These are phyloP conservation scores for Tilletia walkeri DNA, from an alignment of 1,284 basidiomycete species.

Conservation along the genomic window DNA sequence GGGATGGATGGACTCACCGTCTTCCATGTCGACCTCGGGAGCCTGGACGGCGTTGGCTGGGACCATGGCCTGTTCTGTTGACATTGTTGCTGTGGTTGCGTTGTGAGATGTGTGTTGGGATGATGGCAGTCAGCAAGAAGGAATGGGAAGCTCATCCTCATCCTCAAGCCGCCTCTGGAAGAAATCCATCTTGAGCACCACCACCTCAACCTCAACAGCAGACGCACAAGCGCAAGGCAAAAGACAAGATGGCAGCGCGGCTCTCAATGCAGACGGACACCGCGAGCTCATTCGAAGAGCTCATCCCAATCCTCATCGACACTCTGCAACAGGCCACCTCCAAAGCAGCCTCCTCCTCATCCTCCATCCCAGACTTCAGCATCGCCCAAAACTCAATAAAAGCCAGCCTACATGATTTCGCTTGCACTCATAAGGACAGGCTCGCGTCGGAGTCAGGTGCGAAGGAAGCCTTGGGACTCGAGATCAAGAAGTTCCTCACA, in stretches of 20 bases:
- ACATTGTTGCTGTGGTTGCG: not conserved
- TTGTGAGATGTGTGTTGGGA: not conserved
- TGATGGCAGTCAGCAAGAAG: not conserved
- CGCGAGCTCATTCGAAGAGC: not conserved
- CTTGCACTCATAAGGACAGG: not conserved
- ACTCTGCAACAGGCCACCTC: too few species aligned
- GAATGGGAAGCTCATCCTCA: too few species aligned
- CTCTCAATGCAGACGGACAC: not conserved
- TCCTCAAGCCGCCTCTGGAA: not conserved
- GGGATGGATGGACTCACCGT: slow-evolving; percentile 28
- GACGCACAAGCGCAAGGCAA: not conserved
- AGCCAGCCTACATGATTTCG: not conserved
- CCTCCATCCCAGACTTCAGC: not conserved
- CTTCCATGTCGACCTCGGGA: slow-evolving; percentile 41
- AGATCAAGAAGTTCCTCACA: slow-evolving; percentile 3
- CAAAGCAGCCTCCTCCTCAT: not conserved
- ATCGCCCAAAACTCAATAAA: not conserved
- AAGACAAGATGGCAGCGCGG: not conserved
- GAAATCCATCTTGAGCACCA: not conserved
- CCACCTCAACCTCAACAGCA: not conserved
- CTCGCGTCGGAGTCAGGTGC: not conserved
- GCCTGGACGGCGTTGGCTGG: slow-evolving; percentile 1
- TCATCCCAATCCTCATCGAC: not conserved
- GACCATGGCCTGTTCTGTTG: not conserved
- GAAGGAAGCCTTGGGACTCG: not conserved